phyloP scores from a whole-genome alignment of 768 basidiomycete genomes.

The Epithele typhae region DNA sequence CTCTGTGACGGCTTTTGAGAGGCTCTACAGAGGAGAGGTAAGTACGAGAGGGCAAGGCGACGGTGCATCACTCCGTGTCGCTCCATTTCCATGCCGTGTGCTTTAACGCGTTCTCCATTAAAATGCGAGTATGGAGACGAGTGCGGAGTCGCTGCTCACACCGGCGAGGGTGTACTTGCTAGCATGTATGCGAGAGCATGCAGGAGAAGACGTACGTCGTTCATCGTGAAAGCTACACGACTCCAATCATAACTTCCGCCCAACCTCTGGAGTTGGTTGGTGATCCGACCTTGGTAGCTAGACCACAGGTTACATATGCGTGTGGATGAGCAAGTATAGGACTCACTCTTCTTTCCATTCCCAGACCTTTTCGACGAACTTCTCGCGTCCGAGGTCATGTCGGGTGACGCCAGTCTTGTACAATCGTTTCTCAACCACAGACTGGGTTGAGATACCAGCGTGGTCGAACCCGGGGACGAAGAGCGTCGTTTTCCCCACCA shows the following conservation, averaged over 20 bases:
- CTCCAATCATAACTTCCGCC: conserved; percentile 96
- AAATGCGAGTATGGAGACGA: too few species aligned
- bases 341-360: conserved; percentile 95
- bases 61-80: too few species aligned
- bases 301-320: too few species aligned
- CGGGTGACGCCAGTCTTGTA: conserved; percentile 81
- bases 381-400: conserved; percentile 93
- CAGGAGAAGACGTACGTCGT: conserved; percentile 49
- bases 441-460: conserved; percentile 97
- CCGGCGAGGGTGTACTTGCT: too few species aligned
- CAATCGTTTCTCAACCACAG: conserved; percentile 91
- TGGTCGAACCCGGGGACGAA: conserved; percentile 97
- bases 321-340: neutral
- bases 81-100: too few species aligned
- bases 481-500: conserved; percentile 87
- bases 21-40: conserved; percentile 36
- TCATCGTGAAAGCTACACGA: conserved; percentile 94
- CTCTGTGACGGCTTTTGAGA: conserved; percentile 86
- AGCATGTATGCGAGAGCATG: neutral
- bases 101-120: too few species aligned
- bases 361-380: conserved; percentile 86
- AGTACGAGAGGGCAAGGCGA: too few species aligned
- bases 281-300: conserved; percentile 92
- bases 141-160: too few species aligned
- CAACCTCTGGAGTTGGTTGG: conserved; percentile 79